Conservation (phyloP, 2,329 filamentous ascomycete genomes). For the Dendrostoma leiphaemia region DNA sequence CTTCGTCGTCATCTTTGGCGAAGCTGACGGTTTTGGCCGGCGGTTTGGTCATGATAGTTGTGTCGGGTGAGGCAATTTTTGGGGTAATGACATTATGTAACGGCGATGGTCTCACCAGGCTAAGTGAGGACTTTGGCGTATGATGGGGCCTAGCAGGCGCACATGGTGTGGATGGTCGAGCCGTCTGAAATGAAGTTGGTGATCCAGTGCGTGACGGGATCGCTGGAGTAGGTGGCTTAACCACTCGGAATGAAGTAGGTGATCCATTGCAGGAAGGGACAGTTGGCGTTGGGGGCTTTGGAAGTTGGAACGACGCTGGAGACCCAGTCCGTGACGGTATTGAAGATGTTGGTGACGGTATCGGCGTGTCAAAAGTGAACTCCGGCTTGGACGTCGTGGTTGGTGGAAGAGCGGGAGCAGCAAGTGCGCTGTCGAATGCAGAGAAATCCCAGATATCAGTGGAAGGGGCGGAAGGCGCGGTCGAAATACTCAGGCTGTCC, state of each 20-base stretch:
- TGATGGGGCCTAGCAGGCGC: slow-evolving; percentile 4
- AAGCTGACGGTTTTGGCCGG: slow-evolving; percentile 5
- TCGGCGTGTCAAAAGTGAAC: slow-evolving; percentile 16
- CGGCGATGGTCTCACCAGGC: slow-evolving; percentile 11
- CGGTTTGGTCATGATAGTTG: neutral
- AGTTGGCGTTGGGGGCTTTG: slow-evolving; percentile 7
- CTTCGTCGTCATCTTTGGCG: neutral
- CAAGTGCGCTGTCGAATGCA: slow-evolving; percentile 12
- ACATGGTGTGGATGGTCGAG: slow-evolving; percentile 3
- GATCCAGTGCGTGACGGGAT: slow-evolving; percentile 2
- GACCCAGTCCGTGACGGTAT: slow-evolving; percentile 9
- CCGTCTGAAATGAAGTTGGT: neutral
- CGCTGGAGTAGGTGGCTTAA: neutral
- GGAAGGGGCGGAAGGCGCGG: neutral
- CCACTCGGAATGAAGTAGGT: neutral
- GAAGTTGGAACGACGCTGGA: neutral
- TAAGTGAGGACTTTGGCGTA: slow-evolving; percentile 12
- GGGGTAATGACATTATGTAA: slow-evolving; percentile 13
- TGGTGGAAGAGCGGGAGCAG: slow-evolving; percentile 9
- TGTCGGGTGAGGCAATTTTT: slow-evolving; percentile 3
- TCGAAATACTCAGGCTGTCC: neutral
- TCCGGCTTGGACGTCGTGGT: slow-evolving; percentile 15
- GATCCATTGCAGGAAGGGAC: slow-evolving; percentile 7
- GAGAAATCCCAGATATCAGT: slow-evolving; percentile 16
- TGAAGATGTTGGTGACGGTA: slow-evolving; percentile 10